phyloP scores from a whole-genome alignment of 768 basidiomycete species.

The Pleurotus pulmonarius region DNA sequence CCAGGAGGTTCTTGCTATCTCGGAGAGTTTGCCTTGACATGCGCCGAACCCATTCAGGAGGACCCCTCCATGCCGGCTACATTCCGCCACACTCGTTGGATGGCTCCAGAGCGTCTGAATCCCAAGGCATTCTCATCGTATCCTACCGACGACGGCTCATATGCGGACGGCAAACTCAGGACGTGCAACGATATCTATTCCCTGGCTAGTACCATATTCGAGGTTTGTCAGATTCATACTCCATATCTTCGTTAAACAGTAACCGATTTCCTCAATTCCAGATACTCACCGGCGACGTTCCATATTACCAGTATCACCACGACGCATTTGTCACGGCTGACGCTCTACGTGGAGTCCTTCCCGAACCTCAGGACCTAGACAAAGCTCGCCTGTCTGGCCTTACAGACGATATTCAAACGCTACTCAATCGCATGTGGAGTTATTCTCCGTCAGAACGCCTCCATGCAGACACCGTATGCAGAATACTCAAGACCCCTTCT shows the following conservation, averaged over 20 bases:
- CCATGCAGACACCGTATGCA: background rate
- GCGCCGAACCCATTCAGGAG: conserved; percentile 1
- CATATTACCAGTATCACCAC: conserved; percentile 4
- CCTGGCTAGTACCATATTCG: background rate
- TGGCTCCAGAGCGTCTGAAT: conserved; percentile 1
- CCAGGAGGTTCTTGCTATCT: conserved; percentile 4
- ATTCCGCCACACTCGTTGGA: background rate
- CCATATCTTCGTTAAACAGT: no score
- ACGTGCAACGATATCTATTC: conserved; percentile 5
- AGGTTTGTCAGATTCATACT: background rate
- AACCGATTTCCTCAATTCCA: background rate
- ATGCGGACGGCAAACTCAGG: background rate
- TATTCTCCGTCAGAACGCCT: background rate
- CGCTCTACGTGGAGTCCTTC: conserved; percentile 3
- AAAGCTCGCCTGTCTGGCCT: background rate
- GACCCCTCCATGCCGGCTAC: conserved; percentile 1
- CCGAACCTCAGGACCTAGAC: conserved; percentile 1
- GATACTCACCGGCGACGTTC: conserved; percentile 2
- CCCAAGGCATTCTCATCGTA: conserved; percentile 5
- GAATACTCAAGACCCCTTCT: background rate
- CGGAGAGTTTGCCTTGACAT: conserved; percentile 5
- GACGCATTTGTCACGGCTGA: conserved; percentile 5
- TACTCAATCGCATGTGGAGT: background rate
- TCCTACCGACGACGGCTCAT: conserved; percentile 3
- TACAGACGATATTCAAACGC: background rate